Base-by-base conservation (phyloP, 2,329 filamentous ascomycete genomes). In the Fusarium brevicatenulatum region DNA sequence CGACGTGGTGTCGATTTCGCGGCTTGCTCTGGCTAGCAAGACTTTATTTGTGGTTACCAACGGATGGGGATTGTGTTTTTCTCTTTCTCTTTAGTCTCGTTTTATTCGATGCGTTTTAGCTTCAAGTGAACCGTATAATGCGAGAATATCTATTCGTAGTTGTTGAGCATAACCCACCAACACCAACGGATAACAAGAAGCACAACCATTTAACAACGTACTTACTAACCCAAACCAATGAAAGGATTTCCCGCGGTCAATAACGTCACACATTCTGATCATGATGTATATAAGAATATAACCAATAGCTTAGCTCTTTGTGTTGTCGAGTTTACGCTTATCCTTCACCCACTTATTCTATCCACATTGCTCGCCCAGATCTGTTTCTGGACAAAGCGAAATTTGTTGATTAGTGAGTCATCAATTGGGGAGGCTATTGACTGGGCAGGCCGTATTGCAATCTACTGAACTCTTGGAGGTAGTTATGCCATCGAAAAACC, bases 331-430 rank as follows among this genome's bases (percentile, higher is more conserved):
- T 34, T 70, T 56, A 70, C 34, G 47, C 25, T 53, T 37, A 34
- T 30, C 61, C 23, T 58, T 11, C 8, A n/a, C 42, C 55, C 39
- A 23, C 30, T 28, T 18, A 30, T 25, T 54, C 18, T 57, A 47
- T 60, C 64, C 66, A 65, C 63, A 34, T 13, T 34, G 32, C 39
- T 63, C n/a, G 7, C 25, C 54, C 42, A 42, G 44, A 57, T 46
- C 42, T 52, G 54, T 28, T 30, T 21, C 42, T 37, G 13, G 34
- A 54, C 47, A 32, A 34, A 59, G 21, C 23, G 42, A 50, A 62
- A 56, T 37, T 50, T 55, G 13, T 59, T 55, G 28, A 69, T 52
- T 25, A 10, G 34, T 28, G 34, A 54, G 39, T 28, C 15, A 28
- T 54, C 36, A 30, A 40, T 30, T 40, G 21, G 19, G 34, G 18